Base-by-base conservation (phyloP, 202 grass and related monocot species). In the Digitaria exilis region DNA sequence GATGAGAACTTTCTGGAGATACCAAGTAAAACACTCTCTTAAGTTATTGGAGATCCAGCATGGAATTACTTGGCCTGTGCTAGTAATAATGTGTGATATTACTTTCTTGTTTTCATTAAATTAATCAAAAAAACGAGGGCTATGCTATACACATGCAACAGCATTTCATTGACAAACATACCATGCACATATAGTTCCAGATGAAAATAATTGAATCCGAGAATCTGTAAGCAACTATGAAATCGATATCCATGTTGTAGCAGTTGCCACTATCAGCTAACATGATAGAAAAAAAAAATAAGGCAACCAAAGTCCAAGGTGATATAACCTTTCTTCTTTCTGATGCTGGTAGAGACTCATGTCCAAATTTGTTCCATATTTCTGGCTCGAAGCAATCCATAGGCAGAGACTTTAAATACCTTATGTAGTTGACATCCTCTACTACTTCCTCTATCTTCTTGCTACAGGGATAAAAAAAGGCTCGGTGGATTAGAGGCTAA, bases 271-370 rank as follows among this genome's bases (percentile, higher is more conserved):
- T 6, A 18, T 15, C 19, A 21, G 21, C 6, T 24, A 75, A 48
- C 25, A 54, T 37, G 4, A 22, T 54, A 56, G 15, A 37, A 22
- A 22, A 55, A 4, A 18, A 10, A 3, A 32, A 12, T 15, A 79
- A 24, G 24, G 37, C 2, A 64, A 64, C 0, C 8, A 34, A 63
- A 10, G 3, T 51, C 30, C 12, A 19, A 44, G 13, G 18, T 48
- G 51, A 41, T 26, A 63, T 49, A 84, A 97, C 94, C 94, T 93
- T 89, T 86, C 64, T 78, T 85, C 89, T 85, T 16, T 97, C 91
- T 9, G 58, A 79, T 29, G 51, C 17, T 67, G 71, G 57, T 55
- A 90, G 48, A 73, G 31, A 65, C 25, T 66, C 19, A 3, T 16
- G 17, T 6, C 89, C 89, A 85, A 92, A 76, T 87, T 43, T 76